phyloP scores from a whole-genome alignment of 495 filamentous ascomycete species.

The Echria macrotheca region DNA sequence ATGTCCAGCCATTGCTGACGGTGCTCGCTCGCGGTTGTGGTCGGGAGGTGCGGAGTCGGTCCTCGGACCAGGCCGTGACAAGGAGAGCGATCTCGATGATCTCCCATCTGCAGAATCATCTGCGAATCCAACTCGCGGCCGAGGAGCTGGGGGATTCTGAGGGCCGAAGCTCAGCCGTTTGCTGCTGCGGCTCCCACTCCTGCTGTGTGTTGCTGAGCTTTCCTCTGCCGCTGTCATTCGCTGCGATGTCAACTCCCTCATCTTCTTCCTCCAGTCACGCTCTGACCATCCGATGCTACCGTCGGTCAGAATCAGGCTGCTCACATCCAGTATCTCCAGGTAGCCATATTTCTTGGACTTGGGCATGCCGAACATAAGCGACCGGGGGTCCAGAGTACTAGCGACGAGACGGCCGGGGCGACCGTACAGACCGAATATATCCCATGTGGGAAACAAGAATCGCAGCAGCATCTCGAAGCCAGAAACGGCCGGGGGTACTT shows the following conservation, averaged over 20 bases:
- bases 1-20: slow-evolving; percentile 43
- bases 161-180: slow-evolving; percentile 63
- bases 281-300: slow-evolving; percentile 79
- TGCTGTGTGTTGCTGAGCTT: slow-evolving; percentile 46
- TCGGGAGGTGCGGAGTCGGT: slow-evolving; percentile 43
- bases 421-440: slow-evolving; percentile 88
- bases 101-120: slow-evolving; percentile 52
- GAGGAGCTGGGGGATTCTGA: slow-evolving; percentile 27
- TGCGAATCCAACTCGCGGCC: slow-evolving; percentile 57
- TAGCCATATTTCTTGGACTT: slow-evolving; percentile 85
- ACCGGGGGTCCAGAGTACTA: slow-evolving; percentile 76
- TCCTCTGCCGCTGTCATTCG: slow-evolving; percentile 59
- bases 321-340: slow-evolving; percentile 81
- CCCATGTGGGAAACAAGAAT: slow-evolving; percentile 90
- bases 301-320: slow-evolving; percentile 65
- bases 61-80: slow-evolving; percentile 36
- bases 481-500: slow-evolving; percentile 80
- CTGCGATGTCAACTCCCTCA: slow-evolving; percentile 86
- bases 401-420: slow-evolving; percentile 82
- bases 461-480: slow-evolving; percentile 97
- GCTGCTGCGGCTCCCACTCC: slow-evolving; percentile 53
- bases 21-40: slow-evolving; percentile 28
- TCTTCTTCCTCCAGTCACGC: slow-evolving; percentile 77
- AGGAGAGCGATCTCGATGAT: slow-evolving; percentile 50
- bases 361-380: slow-evolving; percentile 98